Base-by-base conservation (phyloP, 257 asterid species). In the Solanum arcanum region DNA sequence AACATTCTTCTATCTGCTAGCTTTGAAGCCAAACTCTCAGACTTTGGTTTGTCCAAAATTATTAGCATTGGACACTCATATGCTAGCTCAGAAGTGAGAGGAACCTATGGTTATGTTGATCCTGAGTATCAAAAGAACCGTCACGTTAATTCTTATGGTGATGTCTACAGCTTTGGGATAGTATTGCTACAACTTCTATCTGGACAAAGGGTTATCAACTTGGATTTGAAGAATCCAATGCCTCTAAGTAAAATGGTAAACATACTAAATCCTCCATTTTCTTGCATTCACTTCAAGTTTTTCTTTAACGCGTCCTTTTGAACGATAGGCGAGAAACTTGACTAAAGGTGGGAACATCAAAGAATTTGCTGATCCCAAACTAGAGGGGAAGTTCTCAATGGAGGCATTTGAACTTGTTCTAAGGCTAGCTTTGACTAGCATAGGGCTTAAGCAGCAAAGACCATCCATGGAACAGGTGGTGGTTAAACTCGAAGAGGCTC, bases 61-160 rank as follows among this genome's bases (percentile, higher is more conserved):
- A 92, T 95, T 78, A 88, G 64, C 89, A 87, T 90, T 90, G 96
- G 96, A 18, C 88, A 93, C 35, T 95, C 98, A 10, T 94, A 90
- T 21, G 96, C 94, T 70, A 95, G 98, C 91, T 94, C 98, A 6
- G 98, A 95, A 91, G 97, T 94, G 27, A 90, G 98, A 80, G 98
- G 98, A 25, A 94, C 98, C 85, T 94, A 94, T 87, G 97, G 98
- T 11, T 95, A 95, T 49, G 96, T 95, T 69, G 98, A 95, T 86
- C 98, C 98, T 5, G 98, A 94, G 88, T 95, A 95, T 90, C 96
- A 92, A 88, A 92, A 89, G 90, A 90, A 95, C 41, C 93, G 90
- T 6, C 98, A 81, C 18, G 98, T 95, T 20, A 94, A 95, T 84
- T 86, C 98, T 25, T 94, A 94, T 2, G 95, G 94, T 11, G 98